Base-by-base conservation (phyloP, 495 filamentous ascomycete genomes). In the Tuber melanosporum region DNA sequence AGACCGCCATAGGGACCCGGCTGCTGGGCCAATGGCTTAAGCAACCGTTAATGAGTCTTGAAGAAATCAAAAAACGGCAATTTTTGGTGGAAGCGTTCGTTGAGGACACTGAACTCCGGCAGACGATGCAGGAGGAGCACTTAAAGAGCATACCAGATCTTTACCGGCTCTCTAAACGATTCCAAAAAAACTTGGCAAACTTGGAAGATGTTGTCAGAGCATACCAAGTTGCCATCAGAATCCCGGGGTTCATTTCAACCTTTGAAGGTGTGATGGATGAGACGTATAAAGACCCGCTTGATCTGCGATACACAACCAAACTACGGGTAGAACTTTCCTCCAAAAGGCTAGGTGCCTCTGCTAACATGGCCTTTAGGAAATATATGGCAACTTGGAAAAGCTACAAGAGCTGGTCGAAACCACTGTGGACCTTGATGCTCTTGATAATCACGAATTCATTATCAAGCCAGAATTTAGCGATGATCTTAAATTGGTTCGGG, bases 391-490 rank as follows among this genome's bases (percentile, higher is more conserved):
- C 83, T 86, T 98, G 70, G 90, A 88, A 41, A 97, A 93, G 84
- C 86, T 99, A 46, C 93, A 95, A 79, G 95, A 99, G 82, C 97
- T 99, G 93, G 96, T 99, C 19, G 95, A 99, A 85, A 97, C 95
- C 3, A 98, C 95, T 0, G 95, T 99, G 73, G 95, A 99, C 81
- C 90, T 99, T 0, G 93, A 96, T 73, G 95, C 95, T 10, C 88
- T 98, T 62, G 95, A 98, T 77, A 94, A 95, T 82, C 95, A 99
- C 83, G 95, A 99, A 84, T 99, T 94, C 84, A 94, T 96, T 81
- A 98, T 99, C 87, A 99, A 98, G 85, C 94, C 95, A 2, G 96
- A 98, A 82, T 99, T 98, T 77, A 96, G 98, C 79, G 95, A 98
- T 44, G 88, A 91, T 72, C 87, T 99, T 20, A 90, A 92, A 39